Evolutionary conservation across 805 yeast species (phyloP).

Genomic region (Candida tallmaniae): DNA sequence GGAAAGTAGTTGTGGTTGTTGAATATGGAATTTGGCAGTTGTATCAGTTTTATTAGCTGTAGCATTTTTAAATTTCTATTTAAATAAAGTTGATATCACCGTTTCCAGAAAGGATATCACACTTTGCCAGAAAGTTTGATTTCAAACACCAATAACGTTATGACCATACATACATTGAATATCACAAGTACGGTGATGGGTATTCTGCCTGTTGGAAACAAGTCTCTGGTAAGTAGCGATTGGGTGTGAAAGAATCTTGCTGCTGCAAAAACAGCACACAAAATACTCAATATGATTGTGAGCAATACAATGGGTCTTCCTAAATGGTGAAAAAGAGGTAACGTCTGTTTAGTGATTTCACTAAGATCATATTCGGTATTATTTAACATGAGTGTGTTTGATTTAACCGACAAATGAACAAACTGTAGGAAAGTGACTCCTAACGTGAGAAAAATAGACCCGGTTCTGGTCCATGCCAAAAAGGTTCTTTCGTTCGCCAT

Average conservation of each 20-base stretch:
- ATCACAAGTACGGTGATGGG: constrained; percentile 15
- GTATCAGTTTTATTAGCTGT: no score
- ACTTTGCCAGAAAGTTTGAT: constrained; percentile 5
- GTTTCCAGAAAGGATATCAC: background rate
- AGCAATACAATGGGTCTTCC: constrained; percentile 17
- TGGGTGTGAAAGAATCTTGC: constrained; percentile 25
- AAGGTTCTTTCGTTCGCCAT: constrained; percentile 33
- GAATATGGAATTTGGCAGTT: no score
- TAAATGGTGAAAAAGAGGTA: constrained; percentile 8
- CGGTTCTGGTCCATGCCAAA: constrained; percentile 26
- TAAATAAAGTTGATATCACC: no score
- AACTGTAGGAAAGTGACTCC: constrained; percentile 21
- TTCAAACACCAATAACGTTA: constrained; percentile 17
- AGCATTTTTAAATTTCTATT: no score
- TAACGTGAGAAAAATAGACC: constrained; percentile 19
- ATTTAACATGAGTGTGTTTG: constrained; percentile 7
- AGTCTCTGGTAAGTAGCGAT: constrained; percentile 14
- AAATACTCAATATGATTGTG: constrained; percentile 14
- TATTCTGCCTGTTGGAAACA: constrained; percentile 22
- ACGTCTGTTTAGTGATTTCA: background rate
- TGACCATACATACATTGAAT: constrained; percentile 15
- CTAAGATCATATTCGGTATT: constrained; percentile 3
- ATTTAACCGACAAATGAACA: constrained; percentile 15
- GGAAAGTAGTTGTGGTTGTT: no score
- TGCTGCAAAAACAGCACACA: constrained; percentile 18